Conservation (phyloP, 179 eudicot genomes). For the Spergularia azorica region DNA sequence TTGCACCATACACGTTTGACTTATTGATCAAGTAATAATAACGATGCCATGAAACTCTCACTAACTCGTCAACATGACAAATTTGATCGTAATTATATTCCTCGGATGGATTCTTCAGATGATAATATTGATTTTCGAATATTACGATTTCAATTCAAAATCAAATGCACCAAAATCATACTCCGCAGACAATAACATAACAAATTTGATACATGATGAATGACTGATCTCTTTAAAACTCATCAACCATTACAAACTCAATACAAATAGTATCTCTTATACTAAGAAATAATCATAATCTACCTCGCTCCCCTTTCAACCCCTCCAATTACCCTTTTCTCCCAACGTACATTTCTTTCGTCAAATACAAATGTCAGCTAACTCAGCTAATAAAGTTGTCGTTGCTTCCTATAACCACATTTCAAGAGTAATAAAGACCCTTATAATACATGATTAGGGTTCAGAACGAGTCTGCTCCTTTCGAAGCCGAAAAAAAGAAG, state of each 20-base stretch:
- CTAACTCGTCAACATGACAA: too few relatives aligned
- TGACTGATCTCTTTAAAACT: constrained; percentile 34
- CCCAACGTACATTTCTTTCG: constrained; percentile 9
- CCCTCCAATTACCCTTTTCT: neutral
- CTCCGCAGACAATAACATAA: neutral
- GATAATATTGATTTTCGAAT: neutral
- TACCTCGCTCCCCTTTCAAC: constrained; percentile 12
- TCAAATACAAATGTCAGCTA: constrained; percentile 10
- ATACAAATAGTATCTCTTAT: constrained; percentile 16
- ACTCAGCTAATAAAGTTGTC: neutral
- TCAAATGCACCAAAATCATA: neutral
- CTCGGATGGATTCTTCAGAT: neutral
- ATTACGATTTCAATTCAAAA: neutral
- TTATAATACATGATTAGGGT: neutral
- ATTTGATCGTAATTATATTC: too few relatives aligned
- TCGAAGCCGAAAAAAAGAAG: neutral
- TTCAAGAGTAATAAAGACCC: neutral
- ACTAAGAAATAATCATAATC: neutral
- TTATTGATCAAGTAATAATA: too few relatives aligned
- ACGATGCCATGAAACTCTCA: too few relatives aligned
- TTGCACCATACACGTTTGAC: too few relatives aligned
- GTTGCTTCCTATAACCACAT: neutral
- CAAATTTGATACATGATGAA: constrained; percentile 7
- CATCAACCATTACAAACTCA: constrained; percentile 41
- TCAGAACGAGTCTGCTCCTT: too few relatives aligned